Conservation (phyloP, 2,329 filamentous ascomycete genomes). For the Mollisia scopiformis region DNA sequence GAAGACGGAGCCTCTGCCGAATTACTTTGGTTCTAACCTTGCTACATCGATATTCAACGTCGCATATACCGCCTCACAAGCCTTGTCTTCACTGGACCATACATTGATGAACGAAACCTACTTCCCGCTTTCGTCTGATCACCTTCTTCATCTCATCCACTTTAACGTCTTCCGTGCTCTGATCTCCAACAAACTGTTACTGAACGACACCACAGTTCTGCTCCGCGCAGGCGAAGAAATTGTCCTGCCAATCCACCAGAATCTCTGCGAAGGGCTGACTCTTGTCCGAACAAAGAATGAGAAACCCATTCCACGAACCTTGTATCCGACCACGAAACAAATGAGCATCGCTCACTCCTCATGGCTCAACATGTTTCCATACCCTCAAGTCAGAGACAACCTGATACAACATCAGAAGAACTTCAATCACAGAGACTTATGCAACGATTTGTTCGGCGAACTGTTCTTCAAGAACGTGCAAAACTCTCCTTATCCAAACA, state of each 20-base stretch:
- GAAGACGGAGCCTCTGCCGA: background rate
- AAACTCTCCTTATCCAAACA: background rate
- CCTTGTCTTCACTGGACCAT: background rate
- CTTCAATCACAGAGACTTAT: constrained; percentile 25
- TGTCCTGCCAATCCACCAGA: background rate
- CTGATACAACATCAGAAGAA: constrained; percentile 19
- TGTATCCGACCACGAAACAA: constrained; percentile 23
- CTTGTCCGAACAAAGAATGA: constrained; percentile 11
- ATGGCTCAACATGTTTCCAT: constrained; percentile 30
- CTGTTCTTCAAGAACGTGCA: constrained; percentile 9
- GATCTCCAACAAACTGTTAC: constrained; percentile 23
- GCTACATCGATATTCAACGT: background rate
- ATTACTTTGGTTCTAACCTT: too few species aligned
- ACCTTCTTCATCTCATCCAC: constrained; percentile 29
- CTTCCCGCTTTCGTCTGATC: constrained; percentile 21
- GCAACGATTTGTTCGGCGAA: constrained; percentile 26
- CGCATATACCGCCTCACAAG: background rate
- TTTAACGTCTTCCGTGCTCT: constrained; percentile 27
- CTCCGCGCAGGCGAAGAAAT: background rate
- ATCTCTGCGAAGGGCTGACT: constrained; percentile 21
- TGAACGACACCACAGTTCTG: constrained; percentile 10
- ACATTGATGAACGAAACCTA: background rate
- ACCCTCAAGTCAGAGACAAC: constrained; percentile 26
- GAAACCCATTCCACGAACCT: constrained; percentile 13
- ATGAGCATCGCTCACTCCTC: constrained; percentile 22